phyloP scores from a whole-genome alignment of 805 yeast species.

The Saccharomyces eubayanus region DNA sequence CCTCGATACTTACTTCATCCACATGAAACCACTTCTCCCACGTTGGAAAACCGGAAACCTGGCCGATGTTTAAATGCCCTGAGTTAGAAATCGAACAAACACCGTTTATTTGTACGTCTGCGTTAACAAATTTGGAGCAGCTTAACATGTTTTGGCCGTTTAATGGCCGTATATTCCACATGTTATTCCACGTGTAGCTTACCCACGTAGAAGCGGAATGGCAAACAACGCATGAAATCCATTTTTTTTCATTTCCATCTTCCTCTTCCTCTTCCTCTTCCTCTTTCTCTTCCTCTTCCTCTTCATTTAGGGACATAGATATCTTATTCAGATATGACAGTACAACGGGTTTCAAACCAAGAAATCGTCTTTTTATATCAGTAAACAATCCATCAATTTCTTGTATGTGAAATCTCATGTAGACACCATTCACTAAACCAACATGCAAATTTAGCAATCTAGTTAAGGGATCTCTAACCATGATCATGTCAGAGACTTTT shows the following conservation, averaged over 20 bases:
- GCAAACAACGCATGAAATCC: constrained; percentile 22
- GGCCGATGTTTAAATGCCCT: constrained; percentile 26
- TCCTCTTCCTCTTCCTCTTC: constrained; percentile 14
- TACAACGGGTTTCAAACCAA: constrained; percentile 60
- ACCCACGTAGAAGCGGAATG: constrained; percentile 32
- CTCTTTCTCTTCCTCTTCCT: constrained; percentile 20
- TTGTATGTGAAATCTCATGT: constrained; percentile 55
- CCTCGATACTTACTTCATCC: neutral
- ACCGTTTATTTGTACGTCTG: constrained; percentile 20
- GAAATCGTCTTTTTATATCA: constrained; percentile 58
- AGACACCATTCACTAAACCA: constrained; percentile 80
- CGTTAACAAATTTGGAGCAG: constrained; percentile 17
- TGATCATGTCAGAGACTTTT: neutral
- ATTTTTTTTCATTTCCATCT: constrained; percentile 5
- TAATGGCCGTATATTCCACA: constrained; percentile 26
- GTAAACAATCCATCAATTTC: constrained; percentile 49
- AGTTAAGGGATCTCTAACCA: neutral
- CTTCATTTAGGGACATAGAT: constrained; percentile 27
- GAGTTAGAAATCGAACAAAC: constrained; percentile 20
- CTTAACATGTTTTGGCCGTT: constrained; percentile 6
- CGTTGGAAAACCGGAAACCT: constrained; percentile 14
- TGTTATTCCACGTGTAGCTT: constrained; percentile 17
- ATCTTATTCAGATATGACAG: constrained; percentile 30
- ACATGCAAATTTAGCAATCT: constrained; percentile 46
- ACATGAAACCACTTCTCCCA: constrained; percentile 20